phyloP scores from a whole-genome alignment of 2,329 filamentous ascomycete genomes.

The Hypoxylon sp. region DNA sequence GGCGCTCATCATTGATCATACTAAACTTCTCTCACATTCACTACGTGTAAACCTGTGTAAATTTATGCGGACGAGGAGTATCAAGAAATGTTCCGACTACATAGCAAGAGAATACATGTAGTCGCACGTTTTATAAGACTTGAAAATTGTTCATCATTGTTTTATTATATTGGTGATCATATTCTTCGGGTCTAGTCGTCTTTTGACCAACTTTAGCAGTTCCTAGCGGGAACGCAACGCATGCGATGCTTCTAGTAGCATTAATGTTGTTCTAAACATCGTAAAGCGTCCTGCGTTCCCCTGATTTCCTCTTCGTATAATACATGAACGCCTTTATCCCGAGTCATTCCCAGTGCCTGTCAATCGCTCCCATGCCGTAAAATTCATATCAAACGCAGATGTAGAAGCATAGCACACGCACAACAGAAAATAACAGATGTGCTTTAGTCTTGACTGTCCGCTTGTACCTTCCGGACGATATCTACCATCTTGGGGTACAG shows the following conservation, averaged over 20 bases:
- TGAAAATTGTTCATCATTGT: not conserved
- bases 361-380: slow-evolving; percentile 48
- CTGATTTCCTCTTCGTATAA: slow-evolving; percentile 45
- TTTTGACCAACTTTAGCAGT: slow-evolving; percentile 13
- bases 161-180: slow-evolving; percentile 19
- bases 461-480: slow-evolving; percentile 87
- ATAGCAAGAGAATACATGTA: not conserved
- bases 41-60: too few species aligned
- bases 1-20: too few species aligned
- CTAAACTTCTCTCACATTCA: too few species aligned
- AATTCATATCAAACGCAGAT: slow-evolving; percentile 46
- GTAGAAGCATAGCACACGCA: slow-evolving; percentile 33
- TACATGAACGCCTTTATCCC: slow-evolving; percentile 49
- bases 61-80: not conserved
- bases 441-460: slow-evolving; percentile 65
- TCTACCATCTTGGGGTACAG: slow-evolving; percentile 81
- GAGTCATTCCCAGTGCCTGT: slow-evolving; percentile 39
- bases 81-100: not conserved
- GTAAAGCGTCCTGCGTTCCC: slow-evolving; percentile 37
- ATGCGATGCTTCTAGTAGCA: slow-evolving; percentile 17
- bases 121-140: not conserved
- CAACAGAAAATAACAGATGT: slow-evolving; percentile 15
- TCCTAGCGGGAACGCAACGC: slow-evolving; percentile 32
- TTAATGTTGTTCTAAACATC: slow-evolving; percentile 26
- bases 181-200: slow-evolving; percentile 16